Conservation (phyloP, 257 asterid species). For the Scutellaria minor region DNA sequence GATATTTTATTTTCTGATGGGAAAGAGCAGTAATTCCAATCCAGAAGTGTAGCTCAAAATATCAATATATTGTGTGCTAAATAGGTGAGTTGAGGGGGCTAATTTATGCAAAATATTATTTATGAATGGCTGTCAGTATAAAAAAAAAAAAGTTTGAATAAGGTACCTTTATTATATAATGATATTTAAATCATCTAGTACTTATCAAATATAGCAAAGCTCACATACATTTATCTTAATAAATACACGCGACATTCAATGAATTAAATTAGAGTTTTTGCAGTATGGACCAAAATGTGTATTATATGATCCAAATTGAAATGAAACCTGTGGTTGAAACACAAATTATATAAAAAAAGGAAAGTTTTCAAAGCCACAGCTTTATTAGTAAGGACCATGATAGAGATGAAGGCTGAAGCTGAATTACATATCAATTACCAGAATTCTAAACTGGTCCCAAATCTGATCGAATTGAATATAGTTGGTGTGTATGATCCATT, state of each 20-base stretch:
- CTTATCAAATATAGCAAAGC: too few species aligned
- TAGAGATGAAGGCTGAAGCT: not conserved
- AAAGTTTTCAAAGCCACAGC: slow-evolving; percentile 20
- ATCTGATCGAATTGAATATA: slow-evolving; percentile 6
- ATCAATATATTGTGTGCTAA: slow-evolving; percentile 34
- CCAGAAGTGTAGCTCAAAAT: slow-evolving; percentile 35
- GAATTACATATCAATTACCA: not conserved
- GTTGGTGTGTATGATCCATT: slow-evolving; percentile 19
- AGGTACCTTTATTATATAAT: too few species aligned
- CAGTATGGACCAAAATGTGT: too few species aligned
- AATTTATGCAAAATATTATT: not conserved
- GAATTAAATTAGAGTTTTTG: too few species aligned
- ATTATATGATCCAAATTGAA: too few species aligned
- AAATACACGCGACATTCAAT: too few species aligned
- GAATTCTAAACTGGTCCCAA: slow-evolving; percentile 34
- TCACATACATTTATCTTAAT: too few species aligned
- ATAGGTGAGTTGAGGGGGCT: not conserved
- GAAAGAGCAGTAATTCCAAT: slow-evolving; percentile 14
- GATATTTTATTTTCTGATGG: not conserved
- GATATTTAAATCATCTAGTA: too few species aligned
- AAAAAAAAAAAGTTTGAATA: not conserved
- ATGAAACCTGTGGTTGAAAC: too few species aligned
- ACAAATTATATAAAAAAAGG: not conserved
- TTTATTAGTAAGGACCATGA: slow-evolving; percentile 12
- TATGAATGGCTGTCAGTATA: not conserved